Conservation (phyloP, 2,329 filamentous ascomycete genomes). For the Microdochium bolleyi region DNA sequence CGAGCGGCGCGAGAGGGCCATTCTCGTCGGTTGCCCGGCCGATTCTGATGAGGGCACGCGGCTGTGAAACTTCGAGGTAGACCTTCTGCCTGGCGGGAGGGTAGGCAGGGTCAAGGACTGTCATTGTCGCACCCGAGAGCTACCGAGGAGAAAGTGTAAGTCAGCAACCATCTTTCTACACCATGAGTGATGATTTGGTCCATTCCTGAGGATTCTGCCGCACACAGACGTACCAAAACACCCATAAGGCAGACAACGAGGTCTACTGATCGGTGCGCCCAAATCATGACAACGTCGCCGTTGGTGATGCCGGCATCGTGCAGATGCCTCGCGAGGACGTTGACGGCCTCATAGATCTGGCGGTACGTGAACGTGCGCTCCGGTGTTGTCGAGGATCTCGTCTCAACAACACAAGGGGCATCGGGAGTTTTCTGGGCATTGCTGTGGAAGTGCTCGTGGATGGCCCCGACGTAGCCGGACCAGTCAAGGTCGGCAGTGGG, state of each 20-base stretch:
- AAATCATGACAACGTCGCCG: constrained; percentile 92
- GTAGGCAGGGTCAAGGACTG: constrained; percentile 72
- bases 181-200: background rate
- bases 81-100: constrained; percentile 75
- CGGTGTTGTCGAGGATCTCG: constrained; percentile 34
- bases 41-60: constrained; percentile 65
- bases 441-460: constrained; percentile 60
- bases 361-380: constrained; percentile 70
- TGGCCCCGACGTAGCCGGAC: constrained; percentile 56
- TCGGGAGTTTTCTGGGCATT: constrained; percentile 65
- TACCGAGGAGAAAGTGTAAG: constrained; percentile 32
- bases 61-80: constrained; percentile 73
- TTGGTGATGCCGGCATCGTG: constrained; percentile 62
- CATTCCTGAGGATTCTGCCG: background rate
- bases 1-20: constrained; percentile 41
- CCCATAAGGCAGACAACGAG: constrained; percentile 70
- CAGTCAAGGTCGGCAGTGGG: constrained; percentile 61
- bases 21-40: constrained; percentile 64
- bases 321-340: constrained; percentile 72
- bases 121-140: constrained; percentile 51
- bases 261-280: constrained; percentile 70
- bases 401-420: constrained; percentile 40
- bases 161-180: background rate
- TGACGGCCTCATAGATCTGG: constrained; percentile 81
- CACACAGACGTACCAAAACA: constrained; percentile 32